phyloP scores from a whole-genome alignment of 495 filamentous ascomycete species.

The Tuber brumale region DNA sequence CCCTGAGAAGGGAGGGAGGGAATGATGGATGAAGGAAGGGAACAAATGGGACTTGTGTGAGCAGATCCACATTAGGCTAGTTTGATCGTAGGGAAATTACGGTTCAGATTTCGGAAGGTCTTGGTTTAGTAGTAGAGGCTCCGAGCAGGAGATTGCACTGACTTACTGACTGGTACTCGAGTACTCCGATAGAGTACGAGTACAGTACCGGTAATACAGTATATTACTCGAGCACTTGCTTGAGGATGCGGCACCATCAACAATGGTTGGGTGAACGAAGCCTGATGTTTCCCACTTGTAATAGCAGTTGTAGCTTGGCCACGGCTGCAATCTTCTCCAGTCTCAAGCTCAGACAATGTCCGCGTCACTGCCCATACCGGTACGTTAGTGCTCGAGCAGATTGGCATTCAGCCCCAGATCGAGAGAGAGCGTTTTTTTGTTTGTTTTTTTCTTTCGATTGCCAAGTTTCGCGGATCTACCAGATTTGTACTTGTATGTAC shows the following conservation, averaged over 20 bases:
- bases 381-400: background rate
- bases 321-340: background rate
- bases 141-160: background rate
- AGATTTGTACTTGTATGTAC: background rate
- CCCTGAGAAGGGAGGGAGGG: background rate
- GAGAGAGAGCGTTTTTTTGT: too few relatives aligned
- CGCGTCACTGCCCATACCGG: background rate
- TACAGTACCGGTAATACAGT: too few relatives aligned
- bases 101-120: background rate
- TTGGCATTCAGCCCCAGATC: background rate
- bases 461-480: background rate
- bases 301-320: background rate
- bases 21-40: background rate
- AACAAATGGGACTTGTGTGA: background rate
- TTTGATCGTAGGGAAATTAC: background rate
- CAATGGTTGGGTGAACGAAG: background rate
- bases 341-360: background rate
- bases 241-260: background rate
- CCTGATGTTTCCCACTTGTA: background rate
- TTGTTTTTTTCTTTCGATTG: too few relatives aligned
- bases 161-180: too few relatives aligned
- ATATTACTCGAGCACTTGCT: too few relatives aligned
- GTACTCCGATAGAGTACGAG: too few relatives aligned
- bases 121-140: background rate
- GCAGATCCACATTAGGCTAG: background rate